phyloP scores from a whole-genome alignment of 2,329 filamentous ascomycete genomes.

The Arthrobotrys pseudoclavata region DNA sequence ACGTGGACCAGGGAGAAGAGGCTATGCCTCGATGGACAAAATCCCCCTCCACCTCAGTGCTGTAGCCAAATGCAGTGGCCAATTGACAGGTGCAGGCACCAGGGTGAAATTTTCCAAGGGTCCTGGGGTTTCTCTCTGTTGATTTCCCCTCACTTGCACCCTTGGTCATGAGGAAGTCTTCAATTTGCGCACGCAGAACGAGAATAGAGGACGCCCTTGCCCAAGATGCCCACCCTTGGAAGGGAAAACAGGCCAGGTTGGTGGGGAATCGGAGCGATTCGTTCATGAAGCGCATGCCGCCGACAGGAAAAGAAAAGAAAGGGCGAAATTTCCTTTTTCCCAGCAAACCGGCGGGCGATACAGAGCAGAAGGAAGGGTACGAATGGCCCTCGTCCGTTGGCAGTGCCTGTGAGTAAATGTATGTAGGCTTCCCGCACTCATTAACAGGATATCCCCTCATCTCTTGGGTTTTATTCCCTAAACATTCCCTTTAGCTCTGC shows the following conservation, averaged over 20 bases:
- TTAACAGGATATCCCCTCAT: constrained; percentile 56
- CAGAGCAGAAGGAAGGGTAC: constrained; percentile 16
- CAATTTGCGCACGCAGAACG: constrained; percentile 56
- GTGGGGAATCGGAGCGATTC: constrained; percentile 59
- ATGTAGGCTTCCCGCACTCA: constrained; percentile 57
- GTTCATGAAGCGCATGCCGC: constrained; percentile 59
- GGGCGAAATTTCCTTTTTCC: constrained; percentile 40
- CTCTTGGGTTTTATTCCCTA: constrained; percentile 31
- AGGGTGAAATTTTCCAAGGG: constrained; percentile 43
- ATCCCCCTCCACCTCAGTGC: constrained; percentile 12
- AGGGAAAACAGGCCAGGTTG: constrained; percentile 49
- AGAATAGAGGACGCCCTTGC: constrained; percentile 40
- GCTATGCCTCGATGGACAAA: constrained; percentile 29
- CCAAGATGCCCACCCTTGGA: constrained; percentile 44
- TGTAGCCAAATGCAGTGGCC: constrained; percentile 8
- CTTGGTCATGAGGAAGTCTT: constrained; percentile 38
- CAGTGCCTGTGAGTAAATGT: constrained; percentile 26
- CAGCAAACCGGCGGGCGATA: background rate
- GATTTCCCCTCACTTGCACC: constrained; percentile 51
- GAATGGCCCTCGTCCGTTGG: constrained; percentile 29
- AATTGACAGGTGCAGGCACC: constrained; percentile 51
- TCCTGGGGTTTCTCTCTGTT: constrained; percentile 26
- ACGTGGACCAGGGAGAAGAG: constrained; percentile 26
- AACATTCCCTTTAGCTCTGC: constrained; percentile 19
- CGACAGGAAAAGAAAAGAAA: constrained; percentile 60